Evolutionary conservation across 73 alveolate species (phyloP).

Genomic region (Paramecium primaurelia): DNA sequence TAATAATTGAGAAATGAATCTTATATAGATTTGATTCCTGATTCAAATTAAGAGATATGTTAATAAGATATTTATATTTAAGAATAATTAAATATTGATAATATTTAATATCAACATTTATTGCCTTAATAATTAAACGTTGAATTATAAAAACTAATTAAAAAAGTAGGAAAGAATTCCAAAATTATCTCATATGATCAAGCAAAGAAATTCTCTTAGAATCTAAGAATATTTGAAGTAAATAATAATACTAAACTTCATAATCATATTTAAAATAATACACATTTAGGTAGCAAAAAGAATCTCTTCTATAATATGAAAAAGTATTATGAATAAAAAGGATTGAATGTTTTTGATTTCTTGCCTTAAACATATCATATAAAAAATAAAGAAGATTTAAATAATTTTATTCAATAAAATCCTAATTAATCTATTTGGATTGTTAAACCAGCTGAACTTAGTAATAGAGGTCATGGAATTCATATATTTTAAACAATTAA

Average conservation of each 20-base stretch:
- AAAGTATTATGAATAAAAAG: conserved; percentile 68
- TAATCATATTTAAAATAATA: conserved; percentile 44
- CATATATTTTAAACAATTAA: not conserved
- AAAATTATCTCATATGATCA: not conserved
- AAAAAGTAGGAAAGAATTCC: not conserved
- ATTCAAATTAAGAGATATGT: not conserved
- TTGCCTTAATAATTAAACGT: not conserved
- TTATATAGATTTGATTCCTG: not conserved
- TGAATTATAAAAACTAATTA: not conserved
- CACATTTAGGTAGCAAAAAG: conserved; percentile 42
- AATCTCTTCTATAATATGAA: conserved; percentile 76
- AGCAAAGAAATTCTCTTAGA: not conserved
- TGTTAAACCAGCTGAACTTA: conserved; percentile 66
- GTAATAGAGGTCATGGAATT: conserved; percentile 69
- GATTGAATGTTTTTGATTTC: conserved; percentile 66
- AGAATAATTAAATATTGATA: not conserved
- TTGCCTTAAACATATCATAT: conserved; percentile 84
- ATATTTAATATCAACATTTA: not conserved
- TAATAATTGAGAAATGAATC: not conserved
- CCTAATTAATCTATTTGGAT: conserved; percentile 59
- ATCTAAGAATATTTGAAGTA: not conserved
- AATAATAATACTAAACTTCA: not conserved
- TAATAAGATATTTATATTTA: not conserved
- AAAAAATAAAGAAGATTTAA: conserved; percentile 21
- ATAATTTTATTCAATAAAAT: conserved; percentile 40